Base-by-base conservation (phyloP, 345 rosid species). In the Eucalyptus grandis region DNA sequence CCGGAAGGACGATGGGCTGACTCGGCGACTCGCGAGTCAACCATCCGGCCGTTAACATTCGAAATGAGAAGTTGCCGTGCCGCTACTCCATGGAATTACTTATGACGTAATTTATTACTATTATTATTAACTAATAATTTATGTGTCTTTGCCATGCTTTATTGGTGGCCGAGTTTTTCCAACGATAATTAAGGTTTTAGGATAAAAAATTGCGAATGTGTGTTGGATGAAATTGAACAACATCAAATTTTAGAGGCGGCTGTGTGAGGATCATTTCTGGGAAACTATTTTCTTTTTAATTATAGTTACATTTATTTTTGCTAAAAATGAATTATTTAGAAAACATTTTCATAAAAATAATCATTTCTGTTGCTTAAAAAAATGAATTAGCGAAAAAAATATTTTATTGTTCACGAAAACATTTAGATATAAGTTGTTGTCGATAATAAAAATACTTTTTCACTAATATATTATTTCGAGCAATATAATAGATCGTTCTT, bases 351-450 rank as follows among this genome's bases (percentile, higher is more conserved):
- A 2, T 13, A 12, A 60, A 62, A 62, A 12, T 62, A 0, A 27
- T 30, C 3, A 0, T 51, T 50, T 3, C 0, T 16, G 2, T 51
- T 3, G 0, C 0, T 53, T 19, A 8, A 53, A 53, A 53, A 53
- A 53, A 53, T 53, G 2, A 53, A 19, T 53, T 19, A 19, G 0
- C 0, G 0, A 53, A 51, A 53, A 51, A 53, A 53, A 3, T 51
- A 53, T 19, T 53, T 53, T 0, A 53, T 2, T 17, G 4, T 19
- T 53, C 10, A 2, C 0, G 4, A 62, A 62, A 30, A 65, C 14
- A 65, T 30, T 30, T n/a, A 65, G 0, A 65, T 65, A 7, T n/a
- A 4, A 14, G 0, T 65, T 14, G 2, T 14, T 65, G 0, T 62
- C 0, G 3, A 13, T 62, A n/a, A 62, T 62, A n/a, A 62, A 30